A percentile compares a stretch with the other conserved stretches of the same genome.
These are phyloP conservation scores for Teunomyces lycoperdinae DNA, from an alignment of 805 yeast genomes.

Conservation along the genomic window DNA sequence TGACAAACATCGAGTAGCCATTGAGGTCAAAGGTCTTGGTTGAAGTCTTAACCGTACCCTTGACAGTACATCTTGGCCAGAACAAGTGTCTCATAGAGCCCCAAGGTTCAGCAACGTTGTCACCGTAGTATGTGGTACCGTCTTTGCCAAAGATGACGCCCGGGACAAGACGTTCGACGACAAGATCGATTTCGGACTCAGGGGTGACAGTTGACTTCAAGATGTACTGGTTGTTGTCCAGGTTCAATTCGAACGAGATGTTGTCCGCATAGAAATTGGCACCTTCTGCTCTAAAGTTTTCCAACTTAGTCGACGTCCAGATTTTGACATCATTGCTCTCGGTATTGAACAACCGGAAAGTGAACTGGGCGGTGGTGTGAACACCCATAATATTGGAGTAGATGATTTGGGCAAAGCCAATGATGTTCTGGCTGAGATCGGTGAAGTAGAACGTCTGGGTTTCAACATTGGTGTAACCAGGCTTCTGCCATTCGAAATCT, in stretches of 20 bases:
- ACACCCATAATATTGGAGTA: conserved; percentile 90
- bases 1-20: conserved; percentile 75
- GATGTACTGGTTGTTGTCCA: conserved; percentile 44
- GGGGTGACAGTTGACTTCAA: conserved; percentile 65
- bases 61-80: conserved; percentile 85
- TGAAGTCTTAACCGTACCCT: conserved; percentile 54
- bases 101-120: conserved; percentile 84
- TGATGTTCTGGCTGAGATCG: conserved; percentile 56
- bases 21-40: conserved; percentile 34
- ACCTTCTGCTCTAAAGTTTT: conserved; percentile 71
- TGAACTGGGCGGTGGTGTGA: conserved; percentile 89
- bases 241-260: conserved; percentile 61
- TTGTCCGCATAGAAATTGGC: conserved; percentile 77
- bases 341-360: conserved; percentile 73
- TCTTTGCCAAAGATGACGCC: conserved; percentile 90
- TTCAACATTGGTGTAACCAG: conserved; percentile 86
- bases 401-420: conserved; percentile 91
- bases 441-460: conserved; percentile 90
- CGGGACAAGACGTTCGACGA: conserved; percentile 57
- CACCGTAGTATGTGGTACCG: conserved; percentile 85
- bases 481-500: conserved; percentile 75
- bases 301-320: conserved; percentile 92
- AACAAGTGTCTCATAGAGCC: conserved; percentile 94
- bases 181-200: conserved; percentile 69
- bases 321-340: conserved; percentile 44